Evolutionary conservation across 192 early-diverging fungal species (phyloP), one percentile per base, ranked within the genome.

Genomic region (Rhizoclosmatium globosum): DNA sequence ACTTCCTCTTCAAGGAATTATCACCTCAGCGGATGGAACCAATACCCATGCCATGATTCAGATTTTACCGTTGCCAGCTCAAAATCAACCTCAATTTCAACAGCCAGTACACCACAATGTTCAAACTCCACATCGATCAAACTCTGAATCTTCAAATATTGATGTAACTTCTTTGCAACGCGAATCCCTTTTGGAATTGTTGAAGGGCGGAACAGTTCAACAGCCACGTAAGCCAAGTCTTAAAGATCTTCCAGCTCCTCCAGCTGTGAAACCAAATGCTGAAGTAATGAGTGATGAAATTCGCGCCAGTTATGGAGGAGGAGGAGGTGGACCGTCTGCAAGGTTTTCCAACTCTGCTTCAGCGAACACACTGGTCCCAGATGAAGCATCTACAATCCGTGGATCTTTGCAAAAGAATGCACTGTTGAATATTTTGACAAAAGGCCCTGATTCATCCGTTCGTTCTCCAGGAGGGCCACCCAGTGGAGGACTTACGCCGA

Each of bases 21-120:
- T 74, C 43, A 74, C 72, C 6, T 62, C 72, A 43, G n/a, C 72
- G 17, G 72, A 74, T 38, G 72, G 72, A 15, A 45, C 42, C 38
- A 74, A 74, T 38, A 74, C 72, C 17, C 72, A 74, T 46, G 72
- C 72, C 44, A 74, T 74, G 72, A 74, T 74, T 62, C 72, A 74
- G 58, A 74, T 74, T 46, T 21, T 74, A 19, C 72, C 72, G 11
- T 62, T 74, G 15, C 43, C 59, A 19, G 7, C 72, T 3, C 69
- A 53, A 53, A 7, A 48, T 4, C 69, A 71, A 56, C 38, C 6
- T 4, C 66, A 68, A 1, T 11, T 64, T 64, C 62, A 6, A 64
- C 4, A 11, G 45, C 6, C 9, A 7, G 31, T 31, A 31, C 31
- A 31, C 31, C 31, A 31, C 31, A 31, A 31, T 31, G 31, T 31